These are phyloP conservation scores for Pseudocercospora ulei DNA, from an alignment of 2,329 filamentous ascomycete genomes.

Conservation along the genomic window DNA sequence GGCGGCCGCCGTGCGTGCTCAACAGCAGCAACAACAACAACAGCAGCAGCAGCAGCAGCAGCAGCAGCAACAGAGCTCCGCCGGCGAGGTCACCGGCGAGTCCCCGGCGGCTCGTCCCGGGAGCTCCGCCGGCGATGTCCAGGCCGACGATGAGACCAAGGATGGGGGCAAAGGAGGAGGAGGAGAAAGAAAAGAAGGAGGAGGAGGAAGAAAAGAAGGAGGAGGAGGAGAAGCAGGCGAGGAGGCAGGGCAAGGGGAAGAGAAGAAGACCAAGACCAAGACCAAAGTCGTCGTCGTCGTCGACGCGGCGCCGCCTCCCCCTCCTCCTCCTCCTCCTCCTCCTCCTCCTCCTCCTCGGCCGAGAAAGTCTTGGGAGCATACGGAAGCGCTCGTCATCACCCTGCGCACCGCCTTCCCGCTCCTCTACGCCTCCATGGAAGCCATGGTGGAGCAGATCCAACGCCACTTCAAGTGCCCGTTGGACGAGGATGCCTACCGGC, in stretches of 20 bases:
- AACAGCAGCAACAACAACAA: too few relatives aligned
- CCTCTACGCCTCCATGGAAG: conserved; percentile 94
- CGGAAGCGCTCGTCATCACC: conserved; percentile 87
- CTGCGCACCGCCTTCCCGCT: conserved; percentile 96
- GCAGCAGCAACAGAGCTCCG: conserved; percentile 31
- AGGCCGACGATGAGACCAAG: conserved; percentile 36
- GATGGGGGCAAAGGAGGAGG: conserved; percentile 32
- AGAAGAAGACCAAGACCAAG: too few relatives aligned
- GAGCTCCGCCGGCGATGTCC: conserved; percentile 35
- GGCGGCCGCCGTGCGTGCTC: too few relatives aligned
- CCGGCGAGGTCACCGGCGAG: conserved; percentile 31
- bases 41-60: too few relatives aligned
- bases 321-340: too few relatives aligned
- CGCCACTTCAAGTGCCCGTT: conserved; percentile 99
- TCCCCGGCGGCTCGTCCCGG: conserved; percentile 31
- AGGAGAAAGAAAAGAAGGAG: conserved; percentile 37
- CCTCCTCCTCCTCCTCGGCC: too few relatives aligned
- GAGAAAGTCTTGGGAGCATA: conserved; percentile 90
- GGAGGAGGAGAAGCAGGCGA: conserved; percentile 32
- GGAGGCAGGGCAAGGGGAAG: too few relatives aligned
- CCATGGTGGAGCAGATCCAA: conserved; percentile 97
- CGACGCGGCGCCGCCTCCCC: too few relatives aligned
- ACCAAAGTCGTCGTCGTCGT: too few relatives aligned
- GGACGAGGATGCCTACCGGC: conserved; percentile 91
- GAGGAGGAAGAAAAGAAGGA: conserved; percentile 35